These are phyloP conservation scores for Escovopsis sp. DNA, from an alignment of 2,329 filamentous ascomycete genomes.

Conservation along the genomic window DNA sequence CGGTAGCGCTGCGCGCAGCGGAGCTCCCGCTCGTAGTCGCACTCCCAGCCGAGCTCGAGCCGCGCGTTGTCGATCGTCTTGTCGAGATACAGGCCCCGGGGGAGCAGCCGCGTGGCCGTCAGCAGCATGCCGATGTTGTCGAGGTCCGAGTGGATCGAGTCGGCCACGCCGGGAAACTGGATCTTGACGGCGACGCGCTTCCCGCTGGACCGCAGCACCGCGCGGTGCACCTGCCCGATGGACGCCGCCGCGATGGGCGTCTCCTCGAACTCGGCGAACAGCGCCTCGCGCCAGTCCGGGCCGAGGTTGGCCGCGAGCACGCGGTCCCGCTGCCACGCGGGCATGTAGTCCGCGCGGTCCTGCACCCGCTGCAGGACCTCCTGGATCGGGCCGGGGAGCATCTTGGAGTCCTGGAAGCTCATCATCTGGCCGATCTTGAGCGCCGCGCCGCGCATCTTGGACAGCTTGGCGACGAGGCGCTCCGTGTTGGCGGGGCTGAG, in stretches of 20 bases:
- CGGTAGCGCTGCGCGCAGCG: slow-evolving; percentile 63
- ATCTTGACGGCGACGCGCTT: slow-evolving; percentile 84
- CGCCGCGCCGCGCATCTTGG: slow-evolving; percentile 92
- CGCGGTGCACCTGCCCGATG: slow-evolving; percentile 90
- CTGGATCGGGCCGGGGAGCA: slow-evolving; percentile 76
- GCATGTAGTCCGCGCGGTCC: slow-evolving; percentile 97
- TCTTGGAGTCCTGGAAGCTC: slow-evolving; percentile 93
- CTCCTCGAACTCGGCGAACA: slow-evolving; percentile 78
- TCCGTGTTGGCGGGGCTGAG: slow-evolving; percentile 87
- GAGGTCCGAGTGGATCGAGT: slow-evolving; percentile 91
- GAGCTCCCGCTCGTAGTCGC: slow-evolving; percentile 84
- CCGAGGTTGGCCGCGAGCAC: slow-evolving; percentile 71
- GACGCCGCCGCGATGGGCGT: slow-evolving; percentile 88
- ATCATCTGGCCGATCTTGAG: slow-evolving; percentile 96
- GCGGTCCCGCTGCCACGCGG: slow-evolving; percentile 74
- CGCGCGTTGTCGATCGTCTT: slow-evolving; percentile 95
- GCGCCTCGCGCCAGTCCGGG: slow-evolving; percentile 62
- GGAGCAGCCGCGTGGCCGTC: slow-evolving; percentile 76
- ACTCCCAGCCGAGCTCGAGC: slow-evolving; percentile 88
- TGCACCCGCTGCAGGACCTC: slow-evolving; percentile 87
- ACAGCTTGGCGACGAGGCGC: slow-evolving; percentile 79
- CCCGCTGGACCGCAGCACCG: slow-evolving; percentile 59
- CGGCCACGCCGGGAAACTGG: slow-evolving; percentile 90
- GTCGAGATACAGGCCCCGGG: slow-evolving; percentile 83
- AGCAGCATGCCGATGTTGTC: slow-evolving; percentile 86